Conservation (phyloP, 305 asterid genomes). For the Fraxinus platypoda region DNA sequence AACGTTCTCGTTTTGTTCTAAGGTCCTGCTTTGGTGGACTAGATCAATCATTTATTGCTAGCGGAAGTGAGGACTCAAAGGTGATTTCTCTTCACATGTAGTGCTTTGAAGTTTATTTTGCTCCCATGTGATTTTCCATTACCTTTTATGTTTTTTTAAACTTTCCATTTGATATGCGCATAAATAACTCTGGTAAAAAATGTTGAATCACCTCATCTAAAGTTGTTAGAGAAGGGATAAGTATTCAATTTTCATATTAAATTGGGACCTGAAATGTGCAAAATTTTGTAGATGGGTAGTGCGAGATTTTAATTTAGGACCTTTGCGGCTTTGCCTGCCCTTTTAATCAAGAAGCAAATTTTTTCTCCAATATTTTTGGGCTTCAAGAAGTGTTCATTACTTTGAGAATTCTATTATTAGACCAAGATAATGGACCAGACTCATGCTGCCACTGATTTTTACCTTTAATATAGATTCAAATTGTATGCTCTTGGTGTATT, state of each 20-base stretch:
- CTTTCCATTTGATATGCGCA: neutral
- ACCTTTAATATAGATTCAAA: neutral
- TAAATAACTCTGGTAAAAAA: neutral
- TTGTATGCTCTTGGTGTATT: neutral
- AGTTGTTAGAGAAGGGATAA: neutral
- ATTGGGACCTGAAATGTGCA: neutral
- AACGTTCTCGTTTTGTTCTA: conserved; percentile 62
- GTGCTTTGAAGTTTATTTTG: neutral
- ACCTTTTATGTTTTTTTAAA: neutral
- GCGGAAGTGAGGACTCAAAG: conserved; percentile 95
- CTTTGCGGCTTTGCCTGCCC: neutral
- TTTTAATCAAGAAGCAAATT: neutral
- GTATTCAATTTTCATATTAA: neutral
- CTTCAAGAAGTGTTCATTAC: neutral
- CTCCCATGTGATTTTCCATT: neutral
- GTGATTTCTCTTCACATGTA: conserved; percentile 33
- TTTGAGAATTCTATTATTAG: neutral
- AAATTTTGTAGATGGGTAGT: neutral
- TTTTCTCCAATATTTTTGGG: neutral
- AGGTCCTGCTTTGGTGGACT: conserved; percentile 84
- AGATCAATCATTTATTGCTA: conserved; percentile 68
- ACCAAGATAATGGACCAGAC: neutral
- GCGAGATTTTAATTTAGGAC: neutral
- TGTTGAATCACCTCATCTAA: neutral
- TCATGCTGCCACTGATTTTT: neutral